Base-by-base conservation (phyloP, 169 alveolate species). In the Ichthyophthirius multifiliis region DNA sequence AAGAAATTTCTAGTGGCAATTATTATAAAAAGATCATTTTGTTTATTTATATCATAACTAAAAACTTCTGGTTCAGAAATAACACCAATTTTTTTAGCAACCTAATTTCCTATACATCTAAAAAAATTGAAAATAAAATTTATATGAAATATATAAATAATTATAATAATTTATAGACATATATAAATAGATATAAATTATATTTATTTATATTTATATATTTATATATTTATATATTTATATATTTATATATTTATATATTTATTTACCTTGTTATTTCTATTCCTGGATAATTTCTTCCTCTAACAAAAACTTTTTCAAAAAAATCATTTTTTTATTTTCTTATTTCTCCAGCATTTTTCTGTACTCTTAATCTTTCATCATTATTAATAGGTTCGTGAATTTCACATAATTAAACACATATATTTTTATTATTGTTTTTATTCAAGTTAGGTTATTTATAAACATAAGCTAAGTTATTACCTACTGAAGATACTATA, bases 241-340 rank as follows among this genome's bases (percentile, higher is more conserved):
- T n/a, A n/a, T n/a, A n/a, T n/a, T n/a, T n/a, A n/a, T n/a, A 46
- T 20, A 27, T 46, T 0, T 4, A 46, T 12, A 46, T 12, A 16
- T 20, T 46, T 20, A 12, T 6, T 55, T 55, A 55, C 71, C 71
- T 16, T 55, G 71, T 55, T 15, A 55, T 39, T 55, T 55, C 71
- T 4, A 55, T 55, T 16, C 71, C 71, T 20, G 71, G 71, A 23
- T 27, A 55, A 5, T 34, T 55, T 27, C 71, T 55, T 27, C 71
- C 71, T 55, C 71, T 55, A 16, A 55, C 71, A 55, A 55, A 55
- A 5, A 55, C 71, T 55, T 39, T 1, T 10, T 55, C 71, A 55
- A 55, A 27, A 55, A 55, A 55, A 55, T 55, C 71, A 27, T 55
- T 55, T 55, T 55, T 55, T 39, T 39, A 55, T 9, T 55, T 13